Conservation (phyloP, 805 yeast species). For the Blastobotrys peoriensis region DNA sequence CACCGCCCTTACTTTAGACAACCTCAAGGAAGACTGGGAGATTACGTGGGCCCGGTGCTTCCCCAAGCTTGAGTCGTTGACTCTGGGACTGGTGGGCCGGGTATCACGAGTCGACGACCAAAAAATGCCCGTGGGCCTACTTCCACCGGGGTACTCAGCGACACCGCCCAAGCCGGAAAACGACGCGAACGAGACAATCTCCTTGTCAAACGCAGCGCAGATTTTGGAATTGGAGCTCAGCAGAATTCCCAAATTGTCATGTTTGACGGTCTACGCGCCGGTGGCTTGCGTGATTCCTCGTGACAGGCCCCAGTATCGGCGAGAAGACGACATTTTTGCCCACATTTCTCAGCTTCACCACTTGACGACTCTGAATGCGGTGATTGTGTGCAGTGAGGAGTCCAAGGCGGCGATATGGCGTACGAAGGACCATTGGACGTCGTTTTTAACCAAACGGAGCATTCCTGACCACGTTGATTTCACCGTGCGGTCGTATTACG, state of each 20-base stretch:
- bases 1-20: not conserved
- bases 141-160: not conserved
- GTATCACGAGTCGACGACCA: not conserved
- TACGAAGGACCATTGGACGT: not conserved
- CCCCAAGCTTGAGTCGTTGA: conserved; percentile 1
- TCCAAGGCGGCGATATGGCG: not conserved
- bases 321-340: not conserved
- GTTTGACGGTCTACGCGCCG: not conserved
- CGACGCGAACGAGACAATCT: not conserved
- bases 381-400: conserved; percentile 2
- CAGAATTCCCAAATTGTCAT: not conserved
- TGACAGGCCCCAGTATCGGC: not conserved
- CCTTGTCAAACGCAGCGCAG: not conserved
- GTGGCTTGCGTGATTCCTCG: conserved; percentile 2
- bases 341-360: conserved; percentile 1
- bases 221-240: not conserved
- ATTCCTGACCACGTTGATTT: not conserved
- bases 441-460: not conserved
- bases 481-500: not conserved
- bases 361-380: not conserved
- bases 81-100: conserved; percentile 4
- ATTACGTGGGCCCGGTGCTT: not conserved
- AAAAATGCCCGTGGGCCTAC: not conserved
- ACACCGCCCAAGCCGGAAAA: not conserved
- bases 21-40: conserved; percentile 1